Base-by-base conservation (phyloP, 1,139 yeast genomes). In the Yarrowia galli region DNA sequence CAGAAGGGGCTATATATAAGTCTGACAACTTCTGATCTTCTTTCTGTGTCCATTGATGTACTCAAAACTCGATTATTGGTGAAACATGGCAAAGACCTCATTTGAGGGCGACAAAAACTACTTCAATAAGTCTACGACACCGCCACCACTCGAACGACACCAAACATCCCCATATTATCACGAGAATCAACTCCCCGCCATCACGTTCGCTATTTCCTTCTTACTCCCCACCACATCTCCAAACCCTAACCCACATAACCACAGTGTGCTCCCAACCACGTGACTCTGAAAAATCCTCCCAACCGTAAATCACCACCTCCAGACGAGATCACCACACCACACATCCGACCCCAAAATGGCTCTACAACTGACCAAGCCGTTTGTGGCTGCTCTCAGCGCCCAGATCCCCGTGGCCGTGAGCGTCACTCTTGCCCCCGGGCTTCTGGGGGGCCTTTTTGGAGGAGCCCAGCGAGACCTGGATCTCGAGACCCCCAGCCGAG, bases 361-460 rank as follows among this genome's bases (percentile, higher is more conserved):
- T n/a, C 63, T 56, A 28, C 49, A 25, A 40, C 63, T 56, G 63
- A 40, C 48, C 63, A 56, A 56, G 63, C 63, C 63, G 48, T 56
- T 56, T 42, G 63, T 42, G 63, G 63, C 63, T 56, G 63, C 63
- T 25, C 63, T 56, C 38, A 25, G 48, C 48, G 63, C 38, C 48
- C 48, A 40, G 25, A 25, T 56, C 49, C 63, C 63, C 48, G 60
- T 54, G 20, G 45, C 48, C 63, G 38, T 56, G 63, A 56, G 48
- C 48, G 13, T 56, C 25, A 13, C 58, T n/a, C 64, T 67, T 20
- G 49, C 56, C 20, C 49, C 46, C 49, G 40, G 48, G 5, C 53
- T 28, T 13, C 51, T 48, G 28, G 49, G 61, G 13, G 48, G 46
- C 16, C 43, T 38, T 28, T 45, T 45, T n/a, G 63, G 63, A 25